Evolutionary conservation across 148 eudicot genomes (phyloP).

Genomic region (Rhododendron simsii): DNA sequence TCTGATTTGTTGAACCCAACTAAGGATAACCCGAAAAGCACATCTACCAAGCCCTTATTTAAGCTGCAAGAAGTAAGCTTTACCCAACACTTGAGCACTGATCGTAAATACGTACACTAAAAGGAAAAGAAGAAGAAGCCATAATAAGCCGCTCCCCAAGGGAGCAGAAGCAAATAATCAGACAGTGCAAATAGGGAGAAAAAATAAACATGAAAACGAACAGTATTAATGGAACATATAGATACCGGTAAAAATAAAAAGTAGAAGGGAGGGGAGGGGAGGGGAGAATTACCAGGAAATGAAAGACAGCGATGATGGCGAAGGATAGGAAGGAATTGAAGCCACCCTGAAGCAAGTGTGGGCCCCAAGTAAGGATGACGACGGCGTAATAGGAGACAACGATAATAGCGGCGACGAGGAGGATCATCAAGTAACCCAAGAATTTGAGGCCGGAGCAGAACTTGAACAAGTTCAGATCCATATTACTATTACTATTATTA

Average conservation of each 20-base stretch:
- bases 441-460: slow-evolving; percentile 60
- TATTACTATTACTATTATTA: neutral
- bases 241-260: neutral
- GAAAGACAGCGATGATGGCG: slow-evolving; percentile 50
- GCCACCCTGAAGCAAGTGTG: slow-evolving; percentile 54
- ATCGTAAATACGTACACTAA: neutral
- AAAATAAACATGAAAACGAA: neutral
- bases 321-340: slow-evolving; percentile 30
- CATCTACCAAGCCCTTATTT: neutral
- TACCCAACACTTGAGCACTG: neutral
- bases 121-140: neutral
- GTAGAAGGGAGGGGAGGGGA: neutral
- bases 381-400: slow-evolving; percentile 66
- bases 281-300: slow-evolving; percentile 46
- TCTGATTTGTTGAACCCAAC: too few species aligned
- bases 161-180: neutral
- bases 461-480: slow-evolving; percentile 69
- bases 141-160: neutral
- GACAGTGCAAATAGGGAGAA: neutral
- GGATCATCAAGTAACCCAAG: slow-evolving; percentile 69
- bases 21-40: too few species aligned
- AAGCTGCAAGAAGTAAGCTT: neutral
- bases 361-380: slow-evolving; percentile 64
- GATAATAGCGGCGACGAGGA: slow-evolving; percentile 54
- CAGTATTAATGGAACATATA: neutral